phyloP scores from a whole-genome alignment of 2,329 filamentous ascomycete genomes.

The Clonostachys chloroleuca region DNA sequence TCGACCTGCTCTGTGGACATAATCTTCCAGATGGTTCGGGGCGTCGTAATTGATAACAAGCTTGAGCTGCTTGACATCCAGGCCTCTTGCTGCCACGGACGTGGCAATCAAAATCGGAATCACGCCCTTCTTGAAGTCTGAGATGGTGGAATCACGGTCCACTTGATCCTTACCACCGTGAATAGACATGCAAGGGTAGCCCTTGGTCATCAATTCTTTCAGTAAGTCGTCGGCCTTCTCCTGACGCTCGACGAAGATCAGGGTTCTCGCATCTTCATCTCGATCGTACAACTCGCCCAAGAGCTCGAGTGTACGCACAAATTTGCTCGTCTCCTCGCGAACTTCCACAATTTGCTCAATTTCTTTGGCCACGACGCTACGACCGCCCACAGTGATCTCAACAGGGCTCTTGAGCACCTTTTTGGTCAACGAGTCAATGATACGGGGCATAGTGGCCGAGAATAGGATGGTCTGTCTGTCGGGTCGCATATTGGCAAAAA shows the following conservation, averaged over 20 bases:
- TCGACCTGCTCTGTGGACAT: constrained; percentile 89
- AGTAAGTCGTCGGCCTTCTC: constrained; percentile 81
- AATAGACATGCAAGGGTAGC: constrained; percentile 88
- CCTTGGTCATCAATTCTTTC: constrained; percentile 75
- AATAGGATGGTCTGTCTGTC: constrained; percentile 94
- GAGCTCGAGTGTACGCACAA: constrained; percentile 77
- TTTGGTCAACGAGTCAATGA: constrained; percentile 85
- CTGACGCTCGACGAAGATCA: constrained; percentile 91
- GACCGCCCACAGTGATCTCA: constrained; percentile 88
- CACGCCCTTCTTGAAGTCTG: constrained; percentile 89
- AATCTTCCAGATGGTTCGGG: constrained; percentile 92
- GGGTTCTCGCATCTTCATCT: constrained; percentile 83
- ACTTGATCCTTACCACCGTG: constrained; percentile 93
- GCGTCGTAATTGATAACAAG: constrained; percentile 94
- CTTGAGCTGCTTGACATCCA: constrained; percentile 95
- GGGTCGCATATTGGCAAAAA: constrained; percentile 85
- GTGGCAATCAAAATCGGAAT: constrained; percentile 91
- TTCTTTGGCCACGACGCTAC: constrained; percentile 81
- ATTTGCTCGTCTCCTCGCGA: constrained; percentile 76
- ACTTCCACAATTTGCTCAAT: constrained; percentile 94
- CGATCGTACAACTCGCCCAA: constrained; percentile 81
- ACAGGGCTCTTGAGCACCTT: constrained; percentile 83
- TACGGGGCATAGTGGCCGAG: constrained; percentile 91
- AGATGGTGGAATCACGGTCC: constrained; percentile 86
- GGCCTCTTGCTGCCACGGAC: constrained; percentile 87